phyloP scores from a whole-genome alignment of 1,284 basidiomycete species.

The Austroboletus olivaceoglutinosus region DNA sequence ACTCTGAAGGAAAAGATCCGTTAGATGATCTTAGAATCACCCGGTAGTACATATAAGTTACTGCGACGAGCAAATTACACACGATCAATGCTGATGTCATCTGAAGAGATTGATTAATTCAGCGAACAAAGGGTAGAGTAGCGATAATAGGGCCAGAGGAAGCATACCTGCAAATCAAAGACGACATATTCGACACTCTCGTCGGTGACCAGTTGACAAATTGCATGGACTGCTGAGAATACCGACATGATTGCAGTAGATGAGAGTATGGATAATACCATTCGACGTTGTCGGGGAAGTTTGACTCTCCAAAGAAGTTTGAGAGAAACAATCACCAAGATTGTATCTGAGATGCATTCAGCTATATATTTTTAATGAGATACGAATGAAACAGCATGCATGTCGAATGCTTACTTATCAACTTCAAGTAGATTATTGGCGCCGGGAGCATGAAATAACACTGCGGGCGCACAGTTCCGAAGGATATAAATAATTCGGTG shows the following conservation, averaged over 20 bases:
- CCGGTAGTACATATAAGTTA: not conserved
- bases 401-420: not conserved
- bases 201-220: not conserved
- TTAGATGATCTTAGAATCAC: not conserved
- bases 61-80: not conserved
- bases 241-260: not conserved
- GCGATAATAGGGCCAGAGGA: not conserved
- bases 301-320: conserved; percentile 5
- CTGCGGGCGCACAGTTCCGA: not conserved
- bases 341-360: not conserved
- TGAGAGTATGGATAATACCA: conserved; percentile 2
- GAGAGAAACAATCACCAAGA: not conserved
- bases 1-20: not conserved
- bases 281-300: conserved; percentile 3
- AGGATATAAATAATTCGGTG: not conserved
- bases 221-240: not conserved
- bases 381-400: not conserved
- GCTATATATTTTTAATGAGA: not conserved
- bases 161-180: not conserved
- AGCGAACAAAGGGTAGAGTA: not conserved
- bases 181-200: not conserved
- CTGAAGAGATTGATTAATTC: not conserved
- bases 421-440: not conserved
- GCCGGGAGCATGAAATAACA: not conserved
- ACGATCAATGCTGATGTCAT: not conserved